These are phyloP conservation scores for Linanthus parryae DNA, from an alignment of 148 eudicot genomes.

Conservation along the genomic window DNA sequence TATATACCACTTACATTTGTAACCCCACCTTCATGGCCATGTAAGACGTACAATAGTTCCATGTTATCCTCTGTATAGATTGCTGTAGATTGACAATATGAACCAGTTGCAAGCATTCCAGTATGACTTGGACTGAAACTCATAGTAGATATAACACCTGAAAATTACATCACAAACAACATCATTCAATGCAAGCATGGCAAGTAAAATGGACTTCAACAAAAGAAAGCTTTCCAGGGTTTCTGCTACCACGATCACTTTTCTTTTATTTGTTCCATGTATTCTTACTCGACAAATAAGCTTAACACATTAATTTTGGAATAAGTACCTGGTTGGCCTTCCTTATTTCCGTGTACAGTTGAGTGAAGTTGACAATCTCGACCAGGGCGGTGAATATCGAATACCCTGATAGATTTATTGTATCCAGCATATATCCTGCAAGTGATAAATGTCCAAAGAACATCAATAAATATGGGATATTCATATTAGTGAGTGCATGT, in stretches of 20 bases:
- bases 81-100: constrained; percentile 83
- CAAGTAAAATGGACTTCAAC: neutral
- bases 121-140: constrained; percentile 74
- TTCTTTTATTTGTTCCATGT: neutral
- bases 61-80: constrained; percentile 85
- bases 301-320: neutral
- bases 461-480: too few relatives aligned
- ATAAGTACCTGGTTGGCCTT: constrained; percentile 89
- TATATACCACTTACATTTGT: constrained; percentile 73
- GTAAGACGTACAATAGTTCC: constrained; percentile 86
- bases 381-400: constrained; percentile 97
- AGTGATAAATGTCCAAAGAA: too few relatives aligned
- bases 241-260: constrained; percentile 3
- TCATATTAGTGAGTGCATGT: too few relatives aligned
- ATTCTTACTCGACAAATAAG: neutral
- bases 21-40: constrained; percentile 98
- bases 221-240: neutral
- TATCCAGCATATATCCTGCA: constrained; percentile 92
- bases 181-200: neutral
- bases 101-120: constrained; percentile 92
- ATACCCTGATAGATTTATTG: constrained; percentile 69
- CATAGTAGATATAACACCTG: constrained; percentile 92
- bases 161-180: constrained; percentile 9
- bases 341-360: constrained; percentile 75
- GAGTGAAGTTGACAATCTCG: constrained; percentile 77